These are phyloP conservation scores for Fraxinus ornus DNA, from an alignment of 305 asterid genomes.

Conservation along the genomic window DNA sequence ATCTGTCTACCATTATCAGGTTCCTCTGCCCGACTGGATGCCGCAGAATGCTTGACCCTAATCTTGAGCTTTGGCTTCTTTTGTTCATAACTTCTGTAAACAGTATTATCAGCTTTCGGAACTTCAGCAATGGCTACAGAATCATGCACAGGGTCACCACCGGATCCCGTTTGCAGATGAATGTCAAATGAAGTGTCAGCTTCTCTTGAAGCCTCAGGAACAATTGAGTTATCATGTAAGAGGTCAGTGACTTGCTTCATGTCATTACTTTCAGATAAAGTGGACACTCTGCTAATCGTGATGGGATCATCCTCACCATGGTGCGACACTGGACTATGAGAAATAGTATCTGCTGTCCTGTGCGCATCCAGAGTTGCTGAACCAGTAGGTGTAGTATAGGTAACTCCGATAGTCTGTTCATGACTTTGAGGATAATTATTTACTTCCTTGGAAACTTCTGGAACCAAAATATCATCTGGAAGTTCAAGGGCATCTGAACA, in stretches of 20 bases:
- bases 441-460: slow-evolving; percentile 39
- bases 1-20: slow-evolving; percentile 36
- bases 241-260: slow-evolving; percentile 28
- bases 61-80: slow-evolving; percentile 79
- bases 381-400: slow-evolving; percentile 26
- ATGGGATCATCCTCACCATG: slow-evolving; percentile 29
- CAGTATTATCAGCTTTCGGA: slow-evolving; percentile 41
- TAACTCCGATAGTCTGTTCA: slow-evolving; percentile 18
- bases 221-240: slow-evolving; percentile 18
- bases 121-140: slow-evolving; percentile 26
- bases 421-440: slow-evolving; percentile 35
- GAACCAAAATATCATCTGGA: slow-evolving; percentile 38
- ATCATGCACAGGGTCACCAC: slow-evolving; percentile 28
- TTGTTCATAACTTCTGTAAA: slow-evolving; percentile 55
- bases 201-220: slow-evolving; percentile 35
- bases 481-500: slow-evolving; percentile 39
- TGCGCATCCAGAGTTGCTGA: slow-evolving; percentile 31
- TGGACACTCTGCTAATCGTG: slow-evolving; percentile 22
- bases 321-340: slow-evolving; percentile 19
- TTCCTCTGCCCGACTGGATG: slow-evolving; percentile 60
- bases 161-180: slow-evolving; percentile 32
- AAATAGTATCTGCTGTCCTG: slow-evolving; percentile 30
- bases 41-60: slow-evolving; percentile 69
- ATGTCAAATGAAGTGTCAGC: slow-evolving; percentile 8
- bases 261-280: slow-evolving; percentile 37